Evolutionary conservation across 2,329 filamentous ascomycete species (phyloP), one percentile per base, ranked within the genome.

Genomic region (Talaromyces sp.): DNA sequence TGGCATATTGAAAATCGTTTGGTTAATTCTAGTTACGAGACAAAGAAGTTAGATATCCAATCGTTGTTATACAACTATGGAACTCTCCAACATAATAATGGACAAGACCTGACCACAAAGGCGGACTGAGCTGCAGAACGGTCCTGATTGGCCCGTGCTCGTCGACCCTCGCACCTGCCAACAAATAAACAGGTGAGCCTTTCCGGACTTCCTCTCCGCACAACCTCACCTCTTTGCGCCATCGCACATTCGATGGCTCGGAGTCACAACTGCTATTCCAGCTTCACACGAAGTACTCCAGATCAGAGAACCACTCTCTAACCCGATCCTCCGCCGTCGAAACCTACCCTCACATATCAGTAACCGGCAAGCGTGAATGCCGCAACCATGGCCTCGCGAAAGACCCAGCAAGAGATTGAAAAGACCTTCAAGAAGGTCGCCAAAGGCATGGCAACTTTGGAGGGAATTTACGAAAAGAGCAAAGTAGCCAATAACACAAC

Each of bases 391-490:
- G 92, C 95, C 73, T 91, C 91, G 78, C 88, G 95, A 78, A 99
- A 99, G 85, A 87, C 97, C 73, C 91, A 95, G 79, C 93, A 98
- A 82, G 95, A 99, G 83, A 94, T 98, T 74, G 95, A 99, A 77
- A 97, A 97, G 83, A 96, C 92, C 87, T 98, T 97, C 88, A 99
- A 99, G 82, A 96, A 96, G 85, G 93, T 98, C 75, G 86, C 88
- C 57, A 94, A 98, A 83, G 95, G 95, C 62, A 93, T 98, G 63
- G 84, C 88, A 68, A 90, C 93, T 69, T 99, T 99, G 79, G 93
- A 98, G 76, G 85, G 85, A 75, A 97, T 98, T 74, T 96, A 98
- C 82, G 95, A 98, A 72, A 99, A 99, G 87, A 96, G 99, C 70
- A 91, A 94, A 74, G 88, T 93, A 71, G 93, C 93, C 62, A 91